Evolutionary conservation across 495 filamentous ascomycete species (phyloP), one percentile per base, ranked within the genome.

Genomic region (Neurospora tetrasperma): DNA sequence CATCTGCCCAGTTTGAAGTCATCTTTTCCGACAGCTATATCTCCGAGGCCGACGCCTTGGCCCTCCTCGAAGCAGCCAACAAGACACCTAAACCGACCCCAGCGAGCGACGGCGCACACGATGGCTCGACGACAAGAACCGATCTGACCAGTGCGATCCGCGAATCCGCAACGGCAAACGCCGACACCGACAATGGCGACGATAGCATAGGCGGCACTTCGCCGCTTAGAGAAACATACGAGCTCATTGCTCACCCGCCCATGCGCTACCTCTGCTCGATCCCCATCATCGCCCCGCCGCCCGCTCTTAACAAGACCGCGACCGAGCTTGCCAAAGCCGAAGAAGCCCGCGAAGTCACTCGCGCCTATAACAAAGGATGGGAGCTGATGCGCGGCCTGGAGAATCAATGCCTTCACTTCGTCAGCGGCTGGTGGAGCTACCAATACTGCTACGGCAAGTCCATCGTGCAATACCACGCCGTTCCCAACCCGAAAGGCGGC

Each of bases 401-500:
- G 44, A 94, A 92, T 10, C 85, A 88, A 48, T 99, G 96, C 83
- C 87, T 99, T 74, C 97, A 97, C 82, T 97, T 91, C 81, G 86
- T 93, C 66, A 91, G 88, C 1, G 96, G 95, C 4, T 99, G 96
- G 96, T 99, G 96, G 96, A 94, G 91, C 71, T 99, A 99, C 80
- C 90, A 89, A 42, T 98, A 97, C 83, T 99, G 96, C 84, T 97
- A 98, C 83, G 91, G 92, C 77, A 86, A 88, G 59, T 89, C 92
- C 71, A 90, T 99, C 42, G 92, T 91, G 74, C 96, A 99, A 79
- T 99, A 97, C 81, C 96, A 98, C 82, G 92, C 92, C 70, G 83
- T 94, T 70, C 88, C 94, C 0, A 82, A 88, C 70, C 83, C 88
- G 73, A 82, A 81, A 40, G 90, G 90, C 6, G 86, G 89, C 1